A percentile compares a stretch with the other conserved stretches of the same genome.
These are phyloP conservation scores for Hyaloscypha finlandica DNA, from an alignment of 495 filamentous ascomycete genomes.

Conservation along the genomic window DNA sequence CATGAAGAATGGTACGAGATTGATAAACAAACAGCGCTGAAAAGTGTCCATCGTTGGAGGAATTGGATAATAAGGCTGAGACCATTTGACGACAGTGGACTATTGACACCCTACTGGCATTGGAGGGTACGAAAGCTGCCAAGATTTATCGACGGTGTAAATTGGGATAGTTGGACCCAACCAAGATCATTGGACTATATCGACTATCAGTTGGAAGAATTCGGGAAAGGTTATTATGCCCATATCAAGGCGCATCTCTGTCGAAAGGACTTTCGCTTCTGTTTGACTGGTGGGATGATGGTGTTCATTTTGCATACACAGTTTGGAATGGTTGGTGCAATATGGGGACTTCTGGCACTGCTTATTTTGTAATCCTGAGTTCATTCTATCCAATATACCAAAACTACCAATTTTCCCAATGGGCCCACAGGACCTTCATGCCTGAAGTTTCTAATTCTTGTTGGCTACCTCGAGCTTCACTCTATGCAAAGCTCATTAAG, in stretches of 20 bases:
- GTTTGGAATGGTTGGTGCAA: neutral
- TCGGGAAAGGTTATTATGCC: neutral
- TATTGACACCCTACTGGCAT: conserved; percentile 6
- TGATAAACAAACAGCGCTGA: neutral
- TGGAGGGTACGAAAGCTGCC: conserved; percentile 8
- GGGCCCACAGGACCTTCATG: too few species aligned
- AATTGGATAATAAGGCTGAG: neutral
- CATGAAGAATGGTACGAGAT: conserved; percentile 13
- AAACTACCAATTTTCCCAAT: too few species aligned
- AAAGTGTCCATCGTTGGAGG: conserved; percentile 6
- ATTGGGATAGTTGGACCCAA: conserved; percentile 12
- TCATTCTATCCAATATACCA: too few species aligned
- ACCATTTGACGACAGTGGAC: conserved; percentile 10
- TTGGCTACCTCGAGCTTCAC: neutral
- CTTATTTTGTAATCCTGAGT: neutral
- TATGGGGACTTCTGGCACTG: neutral
- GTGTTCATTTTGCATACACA: neutral
- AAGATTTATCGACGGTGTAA: neutral
- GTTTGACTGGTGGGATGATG: neutral
- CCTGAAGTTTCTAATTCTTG: too few species aligned
- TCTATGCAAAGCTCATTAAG: neutral
- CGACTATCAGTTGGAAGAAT: neutral
- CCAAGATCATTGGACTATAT: neutral
- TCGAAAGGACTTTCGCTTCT: conserved; percentile 2
- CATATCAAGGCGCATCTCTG: neutral